phyloP scores from a whole-genome alignment of 106 monocot genomes.

The Dendrobium chrysotoxum region DNA sequence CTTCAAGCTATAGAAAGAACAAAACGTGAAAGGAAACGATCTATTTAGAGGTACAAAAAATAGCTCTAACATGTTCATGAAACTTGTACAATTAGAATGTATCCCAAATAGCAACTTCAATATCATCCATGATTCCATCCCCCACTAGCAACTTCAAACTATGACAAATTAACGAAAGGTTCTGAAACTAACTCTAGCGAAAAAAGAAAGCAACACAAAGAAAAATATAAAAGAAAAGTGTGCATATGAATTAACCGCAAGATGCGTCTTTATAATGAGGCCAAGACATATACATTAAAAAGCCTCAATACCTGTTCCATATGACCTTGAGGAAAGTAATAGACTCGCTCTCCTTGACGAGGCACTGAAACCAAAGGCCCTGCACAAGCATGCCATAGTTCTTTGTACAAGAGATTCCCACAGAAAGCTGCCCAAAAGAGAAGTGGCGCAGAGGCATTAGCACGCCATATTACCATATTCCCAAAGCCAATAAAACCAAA shows the following conservation, averaged over 20 bases:
- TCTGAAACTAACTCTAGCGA: no score
- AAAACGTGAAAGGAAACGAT: not conserved
- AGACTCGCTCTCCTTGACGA: conserved; percentile 48
- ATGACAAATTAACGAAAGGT: no score
- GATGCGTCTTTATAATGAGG: not conserved
- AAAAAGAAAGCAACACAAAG: no score
- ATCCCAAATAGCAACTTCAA: no score
- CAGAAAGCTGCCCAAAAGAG: not conserved
- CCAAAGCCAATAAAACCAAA: not conserved
- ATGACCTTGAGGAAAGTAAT: conserved; percentile 83
- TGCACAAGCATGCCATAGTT: conserved; percentile 82
- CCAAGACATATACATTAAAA: not conserved
- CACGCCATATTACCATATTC: not conserved
- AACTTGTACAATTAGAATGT: no score
- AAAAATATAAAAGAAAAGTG: no score
- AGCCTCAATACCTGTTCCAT: conserved; percentile 66
- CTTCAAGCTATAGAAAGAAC: conserved; percentile 60
- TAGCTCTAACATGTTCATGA: no score
- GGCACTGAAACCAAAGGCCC: conserved; percentile 64
- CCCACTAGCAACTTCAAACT: no score
- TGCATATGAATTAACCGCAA: not conserved
- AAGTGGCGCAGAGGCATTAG: not conserved
- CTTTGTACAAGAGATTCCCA: conserved; percentile 42
- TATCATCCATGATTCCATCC: no score
- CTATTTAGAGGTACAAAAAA: no score